These are phyloP conservation scores for Thalassiosira sp. DNA, from an alignment of 352 stramenopile genomes.

Conservation along the genomic window DNA sequence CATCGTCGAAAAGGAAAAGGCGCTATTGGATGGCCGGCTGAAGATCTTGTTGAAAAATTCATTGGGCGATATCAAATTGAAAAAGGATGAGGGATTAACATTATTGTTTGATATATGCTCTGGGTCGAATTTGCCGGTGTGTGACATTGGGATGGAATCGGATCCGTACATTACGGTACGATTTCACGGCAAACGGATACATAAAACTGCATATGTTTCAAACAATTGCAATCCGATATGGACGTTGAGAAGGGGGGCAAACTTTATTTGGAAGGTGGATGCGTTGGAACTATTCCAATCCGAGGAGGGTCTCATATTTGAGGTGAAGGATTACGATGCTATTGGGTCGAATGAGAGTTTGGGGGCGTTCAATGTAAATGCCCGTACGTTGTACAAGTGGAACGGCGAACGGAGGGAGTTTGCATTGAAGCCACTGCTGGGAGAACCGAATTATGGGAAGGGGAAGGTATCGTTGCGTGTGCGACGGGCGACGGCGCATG, in stretches of 20 bases:
- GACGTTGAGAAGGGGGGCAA: conserved; percentile 64
- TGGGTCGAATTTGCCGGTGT: conserved; percentile 54
- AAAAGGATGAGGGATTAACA: conserved; percentile 50
- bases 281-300: conserved; percentile 68
- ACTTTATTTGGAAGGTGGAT: conserved; percentile 65
- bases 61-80: conserved; percentile 51
- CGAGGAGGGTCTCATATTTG: conserved; percentile 66
- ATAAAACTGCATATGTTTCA: conserved; percentile 61
- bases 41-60: conserved; percentile 38
- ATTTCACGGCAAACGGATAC: conserved; percentile 58
- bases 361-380: conserved; percentile 48
- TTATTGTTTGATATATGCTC: conserved; percentile 77
- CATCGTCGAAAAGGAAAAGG: conserved; percentile 54
- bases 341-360: conserved; percentile 57
- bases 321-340: conserved; percentile 75
- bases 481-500: conserved; percentile 60
- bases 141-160: conserved; percentile 48
- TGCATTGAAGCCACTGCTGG: conserved; percentile 42
- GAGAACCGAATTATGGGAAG: conserved; percentile 29
- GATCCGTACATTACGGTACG: conserved; percentile 67
- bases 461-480: conserved; percentile 66
- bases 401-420: conserved; percentile 72
- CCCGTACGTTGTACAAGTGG: conserved; percentile 59
- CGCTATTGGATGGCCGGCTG: conserved; percentile 32
- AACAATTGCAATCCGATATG: conserved; percentile 70